A percentile compares a stretch with the other conserved stretches of the same genome.
These are phyloP conservation scores for Gymnopilus dilepis DNA, from an alignment of 768 basidiomycete species.

Conservation along the genomic window DNA sequence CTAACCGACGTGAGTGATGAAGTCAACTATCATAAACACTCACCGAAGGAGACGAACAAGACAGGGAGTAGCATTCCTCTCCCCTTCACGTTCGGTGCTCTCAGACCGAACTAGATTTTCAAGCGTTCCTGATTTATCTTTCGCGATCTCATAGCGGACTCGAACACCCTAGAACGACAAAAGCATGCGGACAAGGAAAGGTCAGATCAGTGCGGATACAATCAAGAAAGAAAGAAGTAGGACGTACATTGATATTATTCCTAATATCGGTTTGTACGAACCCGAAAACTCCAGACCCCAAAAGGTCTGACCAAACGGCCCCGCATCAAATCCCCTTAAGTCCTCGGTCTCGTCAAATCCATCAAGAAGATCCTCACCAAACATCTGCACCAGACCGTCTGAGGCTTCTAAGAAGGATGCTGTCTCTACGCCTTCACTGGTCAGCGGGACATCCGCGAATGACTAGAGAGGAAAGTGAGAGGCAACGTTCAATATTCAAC, in stretches of 20 bases:
- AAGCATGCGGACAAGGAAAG: background rate
- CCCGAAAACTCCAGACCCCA: constrained; percentile 71
- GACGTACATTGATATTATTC: constrained; percentile 65
- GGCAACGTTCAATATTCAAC: too few species aligned
- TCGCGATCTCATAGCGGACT: constrained; percentile 48
- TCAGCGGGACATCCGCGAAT: constrained; percentile 82
- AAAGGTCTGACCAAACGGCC: constrained; percentile 46
- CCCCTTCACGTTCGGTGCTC: constrained; percentile 31
- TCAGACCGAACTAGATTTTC: constrained; percentile 66
- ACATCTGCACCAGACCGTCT: constrained; percentile 80
- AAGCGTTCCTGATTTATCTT: constrained; percentile 54
- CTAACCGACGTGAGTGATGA: constrained; percentile 7
- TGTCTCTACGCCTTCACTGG: constrained; percentile 81
- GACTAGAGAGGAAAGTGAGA: constrained; percentile 57
- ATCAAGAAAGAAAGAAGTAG: constrained; percentile 11
- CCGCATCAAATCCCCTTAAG: constrained; percentile 10
- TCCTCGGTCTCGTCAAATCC: constrained; percentile 18
- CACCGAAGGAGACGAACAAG: constrained; percentile 72
- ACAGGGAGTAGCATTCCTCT: constrained; percentile 60
- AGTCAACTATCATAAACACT: constrained; percentile 20
- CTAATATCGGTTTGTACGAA: constrained; percentile 77
- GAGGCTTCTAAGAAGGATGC: constrained; percentile 83
- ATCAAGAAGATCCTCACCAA: constrained; percentile 51
- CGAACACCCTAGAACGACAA: constrained; percentile 63
- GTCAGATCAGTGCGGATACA: constrained; percentile 7